These are phyloP conservation scores for Begonia masoniana DNA, from an alignment of 306 rosid species.

Conservation along the genomic window DNA sequence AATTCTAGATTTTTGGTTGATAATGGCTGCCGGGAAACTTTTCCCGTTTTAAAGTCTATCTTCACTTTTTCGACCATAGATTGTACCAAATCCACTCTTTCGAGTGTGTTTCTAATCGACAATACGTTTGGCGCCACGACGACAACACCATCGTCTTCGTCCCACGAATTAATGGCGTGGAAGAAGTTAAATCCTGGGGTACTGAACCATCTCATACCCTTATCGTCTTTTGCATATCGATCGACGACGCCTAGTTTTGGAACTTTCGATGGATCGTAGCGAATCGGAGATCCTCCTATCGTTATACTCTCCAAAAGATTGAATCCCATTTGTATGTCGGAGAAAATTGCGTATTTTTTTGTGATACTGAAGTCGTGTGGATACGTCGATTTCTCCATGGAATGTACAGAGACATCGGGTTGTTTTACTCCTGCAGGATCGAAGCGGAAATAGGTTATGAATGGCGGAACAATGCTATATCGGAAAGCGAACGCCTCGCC, in stretches of 20 bases:
- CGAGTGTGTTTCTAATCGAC: conserved; percentile 58
- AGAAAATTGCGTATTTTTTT: conserved; percentile 49
- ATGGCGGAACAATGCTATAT: conserved; percentile 64
- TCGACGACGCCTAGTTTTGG: conserved; percentile 54
- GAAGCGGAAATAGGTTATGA: conserved; percentile 58
- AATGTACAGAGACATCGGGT: conserved; percentile 55
- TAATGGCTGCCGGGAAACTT: conserved; percentile 44
- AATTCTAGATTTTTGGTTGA: conserved; percentile 72
- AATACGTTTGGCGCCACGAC: conserved; percentile 70
- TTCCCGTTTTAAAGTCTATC: conserved; percentile 43
- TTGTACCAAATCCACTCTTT: conserved; percentile 56
- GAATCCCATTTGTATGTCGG: conserved; percentile 67
- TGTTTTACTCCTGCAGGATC: conserved; percentile 35
- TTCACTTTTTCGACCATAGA: conserved; percentile 57
- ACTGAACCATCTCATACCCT: conserved; percentile 59
- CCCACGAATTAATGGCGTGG: conserved; percentile 94
- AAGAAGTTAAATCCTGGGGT: conserved; percentile 68
- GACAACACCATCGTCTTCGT: conserved; percentile 47
- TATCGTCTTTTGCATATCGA: conserved; percentile 50
- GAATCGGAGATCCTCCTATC: conserved; percentile 48
- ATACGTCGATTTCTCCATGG: conserved; percentile 45
- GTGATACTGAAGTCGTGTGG: conserved; percentile 82
- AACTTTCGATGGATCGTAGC: conserved; percentile 39
- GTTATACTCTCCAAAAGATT: conserved; percentile 49
- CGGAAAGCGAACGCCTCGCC: conserved; percentile 75